These are phyloP conservation scores for Nematodospora valgi DNA, from an alignment of 805 yeast genomes.

Conservation along the genomic window DNA sequence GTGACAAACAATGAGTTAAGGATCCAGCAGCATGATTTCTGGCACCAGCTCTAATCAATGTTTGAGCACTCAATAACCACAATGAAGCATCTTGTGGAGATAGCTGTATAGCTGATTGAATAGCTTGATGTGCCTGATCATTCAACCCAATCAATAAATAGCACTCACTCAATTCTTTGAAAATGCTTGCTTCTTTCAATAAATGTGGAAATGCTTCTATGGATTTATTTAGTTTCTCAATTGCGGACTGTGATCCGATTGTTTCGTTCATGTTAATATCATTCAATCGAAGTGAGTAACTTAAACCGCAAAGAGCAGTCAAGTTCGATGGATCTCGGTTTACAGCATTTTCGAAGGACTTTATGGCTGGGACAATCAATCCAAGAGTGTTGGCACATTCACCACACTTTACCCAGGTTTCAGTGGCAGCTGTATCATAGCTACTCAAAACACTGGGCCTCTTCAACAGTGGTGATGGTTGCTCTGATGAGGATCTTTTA, in stretches of 20 bases:
- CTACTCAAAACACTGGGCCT: not conserved
- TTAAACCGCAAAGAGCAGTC: conserved; percentile 42
- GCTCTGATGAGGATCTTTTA: conserved; percentile 2
- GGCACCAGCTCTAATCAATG: conserved; percentile 42
- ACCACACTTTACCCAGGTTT: conserved; percentile 48
- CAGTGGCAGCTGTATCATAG: conserved; percentile 26
- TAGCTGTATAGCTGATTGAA: conserved; percentile 40
- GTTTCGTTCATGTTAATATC: conserved; percentile 37
- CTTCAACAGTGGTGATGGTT: not conserved
- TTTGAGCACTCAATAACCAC: conserved; percentile 49
- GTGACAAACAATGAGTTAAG: conserved; percentile 41
- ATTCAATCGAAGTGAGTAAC: conserved; percentile 36
- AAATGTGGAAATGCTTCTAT: conserved; percentile 36
- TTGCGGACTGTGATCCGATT: conserved; percentile 36
- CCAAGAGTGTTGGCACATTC: conserved; percentile 44
- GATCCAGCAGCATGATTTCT: conserved; percentile 45
- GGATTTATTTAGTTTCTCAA: conserved; percentile 37
- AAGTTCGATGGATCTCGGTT: conserved; percentile 38
- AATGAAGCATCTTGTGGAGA: conserved; percentile 41
- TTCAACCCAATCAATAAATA: conserved; percentile 44
- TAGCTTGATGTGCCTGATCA: conserved; percentile 51
- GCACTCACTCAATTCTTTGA: conserved; percentile 52
- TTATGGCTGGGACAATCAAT: conserved; percentile 36
- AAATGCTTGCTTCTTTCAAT: conserved; percentile 35
- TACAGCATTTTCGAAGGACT: conserved; percentile 42